Conservation (phyloP, 495 filamentous ascomycete genomes). For the Pyrenopolyporus hunteri region DNA sequence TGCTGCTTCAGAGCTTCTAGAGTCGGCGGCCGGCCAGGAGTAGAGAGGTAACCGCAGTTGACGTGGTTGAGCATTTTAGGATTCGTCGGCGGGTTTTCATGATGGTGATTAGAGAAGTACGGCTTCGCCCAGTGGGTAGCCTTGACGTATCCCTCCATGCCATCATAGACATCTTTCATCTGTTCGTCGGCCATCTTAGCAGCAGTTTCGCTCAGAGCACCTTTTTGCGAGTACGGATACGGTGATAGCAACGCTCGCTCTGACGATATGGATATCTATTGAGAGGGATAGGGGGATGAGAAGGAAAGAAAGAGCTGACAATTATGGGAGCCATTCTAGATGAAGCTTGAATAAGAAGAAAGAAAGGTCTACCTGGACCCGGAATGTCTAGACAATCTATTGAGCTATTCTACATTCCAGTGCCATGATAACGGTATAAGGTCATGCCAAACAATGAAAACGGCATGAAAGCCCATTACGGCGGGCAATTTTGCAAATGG, state of each 20-base stretch:
- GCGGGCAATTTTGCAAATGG: neutral
- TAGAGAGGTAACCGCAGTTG: slow-evolving; percentile 61
- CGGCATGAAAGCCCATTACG: slow-evolving; percentile 7
- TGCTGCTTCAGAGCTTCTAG: slow-evolving; percentile 61
- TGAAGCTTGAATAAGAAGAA: slow-evolving; percentile 34
- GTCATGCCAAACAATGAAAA: slow-evolving; percentile 29
- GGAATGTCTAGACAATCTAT: slow-evolving; percentile 31
- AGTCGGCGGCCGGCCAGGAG: slow-evolving; percentile 51
- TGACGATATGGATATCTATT: slow-evolving; percentile 6
- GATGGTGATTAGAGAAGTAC: slow-evolving; percentile 40
- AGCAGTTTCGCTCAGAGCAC: slow-evolving; percentile 5
- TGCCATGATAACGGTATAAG: neutral
- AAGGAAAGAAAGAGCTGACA: neutral
- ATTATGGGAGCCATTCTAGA: slow-evolving; percentile 30
- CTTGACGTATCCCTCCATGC: slow-evolving; percentile 36
- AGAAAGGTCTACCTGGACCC: slow-evolving; percentile 8
- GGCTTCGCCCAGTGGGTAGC: slow-evolving; percentile 41
- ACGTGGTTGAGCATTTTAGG: slow-evolving; percentile 46
- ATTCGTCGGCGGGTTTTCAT: slow-evolving; percentile 35
- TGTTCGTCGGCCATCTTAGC: slow-evolving; percentile 17
- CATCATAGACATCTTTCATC: slow-evolving; percentile 31
- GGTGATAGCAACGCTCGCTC: neutral
- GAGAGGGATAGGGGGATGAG: neutral
- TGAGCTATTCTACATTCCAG: slow-evolving; percentile 29
- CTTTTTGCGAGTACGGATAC: neutral